A percentile compares a stretch with the other conserved stretches of the same genome.
Evolutionary conservation across 495 filamentous ascomycete genomes (phyloP).

Genomic region (Trypethelium eluteriae): DNA sequence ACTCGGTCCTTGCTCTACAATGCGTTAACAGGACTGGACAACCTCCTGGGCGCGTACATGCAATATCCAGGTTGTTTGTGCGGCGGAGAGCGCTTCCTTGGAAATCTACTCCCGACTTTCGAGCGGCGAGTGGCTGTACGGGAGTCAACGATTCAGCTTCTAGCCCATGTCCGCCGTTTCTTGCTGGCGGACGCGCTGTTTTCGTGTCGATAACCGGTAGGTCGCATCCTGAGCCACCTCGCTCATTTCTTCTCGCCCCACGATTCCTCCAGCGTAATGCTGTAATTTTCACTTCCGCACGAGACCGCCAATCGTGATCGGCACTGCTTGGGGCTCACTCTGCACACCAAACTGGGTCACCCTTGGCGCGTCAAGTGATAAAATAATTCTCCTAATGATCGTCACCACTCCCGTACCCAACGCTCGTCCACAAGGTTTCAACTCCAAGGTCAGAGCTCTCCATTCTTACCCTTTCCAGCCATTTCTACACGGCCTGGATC

Average conservation of each 20-base stretch:
- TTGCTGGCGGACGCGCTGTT: neutral
- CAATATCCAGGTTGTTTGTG: neutral
- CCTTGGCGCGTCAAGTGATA: neutral
- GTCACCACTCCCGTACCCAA: neutral
- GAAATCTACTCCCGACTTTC: neutral
- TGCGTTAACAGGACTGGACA: neutral
- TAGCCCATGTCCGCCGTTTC: neutral
- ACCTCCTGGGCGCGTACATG: neutral
- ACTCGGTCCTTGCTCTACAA: neutral
- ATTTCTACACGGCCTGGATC: neutral
- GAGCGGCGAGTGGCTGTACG: slow-evolving; percentile 7
- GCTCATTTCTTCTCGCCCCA: neutral
- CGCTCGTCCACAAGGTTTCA: neutral
- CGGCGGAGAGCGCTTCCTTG: neutral
- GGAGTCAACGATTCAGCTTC: neutral
- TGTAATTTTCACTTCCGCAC: slow-evolving; percentile 9
- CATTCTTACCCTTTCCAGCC: neutral
- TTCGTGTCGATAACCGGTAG: neutral
- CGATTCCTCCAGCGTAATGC: neutral
- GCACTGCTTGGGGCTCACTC: neutral
- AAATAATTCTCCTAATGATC: neutral
- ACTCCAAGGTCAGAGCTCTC: neutral
- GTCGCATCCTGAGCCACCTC: neutral
- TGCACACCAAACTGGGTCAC: neutral
- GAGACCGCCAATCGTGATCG: slow-evolving; percentile 11